A percentile compares a stretch with the other conserved stretches of the same genome.
These are phyloP conservation scores for Diaporthe batatas DNA, from an alignment of 2,329 filamentous ascomycete species.

Conservation along the genomic window DNA sequence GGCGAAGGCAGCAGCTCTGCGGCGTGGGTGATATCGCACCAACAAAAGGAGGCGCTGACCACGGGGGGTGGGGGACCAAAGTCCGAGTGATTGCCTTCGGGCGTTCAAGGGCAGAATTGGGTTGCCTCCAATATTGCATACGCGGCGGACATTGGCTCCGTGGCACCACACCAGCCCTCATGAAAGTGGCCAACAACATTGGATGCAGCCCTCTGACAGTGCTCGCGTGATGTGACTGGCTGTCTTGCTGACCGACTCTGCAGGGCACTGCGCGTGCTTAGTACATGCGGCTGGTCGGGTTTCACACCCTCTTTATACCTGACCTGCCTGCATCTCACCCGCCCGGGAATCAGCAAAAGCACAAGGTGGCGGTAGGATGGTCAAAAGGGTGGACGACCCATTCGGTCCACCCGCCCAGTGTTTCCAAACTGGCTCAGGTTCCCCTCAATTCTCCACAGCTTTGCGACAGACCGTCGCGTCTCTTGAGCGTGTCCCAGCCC, in stretches of 20 bases:
- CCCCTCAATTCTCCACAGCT: background rate
- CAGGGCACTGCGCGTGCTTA: background rate
- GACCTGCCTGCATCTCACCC: background rate
- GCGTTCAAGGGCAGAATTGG: background rate
- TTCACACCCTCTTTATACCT: background rate
- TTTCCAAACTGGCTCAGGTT: background rate
- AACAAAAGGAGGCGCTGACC: background rate
- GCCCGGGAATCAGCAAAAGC: background rate
- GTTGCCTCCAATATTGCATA: background rate
- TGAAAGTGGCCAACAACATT: background rate
- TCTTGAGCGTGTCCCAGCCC: slow-evolving; percentile 2
- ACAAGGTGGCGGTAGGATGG: background rate
- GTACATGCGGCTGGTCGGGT: background rate
- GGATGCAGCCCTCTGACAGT: slow-evolving; percentile 3
- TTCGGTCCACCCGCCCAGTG: background rate
- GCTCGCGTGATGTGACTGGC: background rate
- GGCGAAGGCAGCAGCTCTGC: background rate
- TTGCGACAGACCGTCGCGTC: background rate
- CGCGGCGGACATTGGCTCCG: background rate
- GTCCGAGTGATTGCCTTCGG: background rate
- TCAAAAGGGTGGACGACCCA: slow-evolving; percentile 1
- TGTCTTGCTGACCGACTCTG: slow-evolving; percentile 2
- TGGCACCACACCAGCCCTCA: background rate
- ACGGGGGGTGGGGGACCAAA: background rate
- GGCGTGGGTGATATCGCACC: background rate